Evolutionary conservation across 2,329 filamentous ascomycete species (phyloP).

Genomic region (Fusarium sulawesiense): DNA sequence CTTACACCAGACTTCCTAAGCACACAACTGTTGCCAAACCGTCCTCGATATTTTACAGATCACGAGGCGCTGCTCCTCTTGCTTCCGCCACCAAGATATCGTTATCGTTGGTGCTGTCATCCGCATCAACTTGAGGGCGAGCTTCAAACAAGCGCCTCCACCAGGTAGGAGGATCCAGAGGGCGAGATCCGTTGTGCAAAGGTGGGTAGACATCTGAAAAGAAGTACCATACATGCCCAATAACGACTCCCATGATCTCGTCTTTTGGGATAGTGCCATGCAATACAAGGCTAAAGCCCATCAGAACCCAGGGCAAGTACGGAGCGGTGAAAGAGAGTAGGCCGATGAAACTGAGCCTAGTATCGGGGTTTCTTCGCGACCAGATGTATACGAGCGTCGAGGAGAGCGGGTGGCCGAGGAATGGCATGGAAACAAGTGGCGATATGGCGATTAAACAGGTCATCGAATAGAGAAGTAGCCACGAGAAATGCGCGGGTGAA

Average conservation of each 20-base stretch:
- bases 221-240: constrained; percentile 98
- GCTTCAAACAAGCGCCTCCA: constrained; percentile 87
- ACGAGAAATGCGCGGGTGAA: constrained; percentile 93
- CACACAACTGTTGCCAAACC: background rate
- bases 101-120: constrained; percentile 69
- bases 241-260: constrained; percentile 93
- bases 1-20: background rate
- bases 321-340: constrained; percentile 92
- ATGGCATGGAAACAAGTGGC: constrained; percentile 89
- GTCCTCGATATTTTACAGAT: constrained; percentile 23
- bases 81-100: constrained; percentile 71
- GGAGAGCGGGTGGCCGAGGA: constrained; percentile 91
- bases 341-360: constrained; percentile 87
- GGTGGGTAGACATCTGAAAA: constrained; percentile 97
- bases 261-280: constrained; percentile 93
- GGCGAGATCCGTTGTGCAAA: constrained; percentile 83
- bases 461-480: constrained; percentile 89
- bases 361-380: constrained; percentile 94
- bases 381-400: constrained; percentile 98
- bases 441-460: constrained; percentile 83
- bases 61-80: constrained; percentile 45
- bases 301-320: constrained; percentile 94
- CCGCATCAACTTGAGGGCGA: constrained; percentile 60
- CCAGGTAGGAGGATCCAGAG: constrained; percentile 88
- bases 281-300: constrained; percentile 91